Evolutionary conservation across 495 filamentous ascomycete genomes (phyloP), one percentile per base, ranked within the genome.

Genomic region (Penicillium parvum): DNA sequence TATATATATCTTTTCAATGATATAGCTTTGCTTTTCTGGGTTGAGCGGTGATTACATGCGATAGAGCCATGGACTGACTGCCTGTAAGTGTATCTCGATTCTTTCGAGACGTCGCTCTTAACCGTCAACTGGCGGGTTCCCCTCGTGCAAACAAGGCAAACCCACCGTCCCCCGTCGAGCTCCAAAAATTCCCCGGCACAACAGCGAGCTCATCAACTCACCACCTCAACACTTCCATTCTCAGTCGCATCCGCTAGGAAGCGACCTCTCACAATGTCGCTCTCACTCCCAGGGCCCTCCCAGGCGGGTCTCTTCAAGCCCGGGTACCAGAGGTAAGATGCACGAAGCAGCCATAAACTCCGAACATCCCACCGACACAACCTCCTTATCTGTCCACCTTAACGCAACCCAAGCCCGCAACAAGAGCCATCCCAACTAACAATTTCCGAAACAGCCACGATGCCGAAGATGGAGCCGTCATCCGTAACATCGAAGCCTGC

Each of bases 401-500:
- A 42, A 35, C 32, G 8, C 12, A 17, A 48, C 3, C 15, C n/a
- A 40, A 27, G 11, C 28, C 6, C n/a, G 9, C 21, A 25, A 33
- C 22, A n/a, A 20, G 36, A 44, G 30, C 22, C 17, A 36, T 37
- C 35, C 28, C 49, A 43, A 39, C 34, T 44, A 12, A 36, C 33
- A 33, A 12, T 41, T 44, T 35, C 39, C 8, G 22, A 35, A 50
- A 11, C 49, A 97, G 94, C 74, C 94, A 97, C 68, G 89, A 96
- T 54, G 79, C 90, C 45, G 94, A 99, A 82, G 94, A 99, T 85
- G 94, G 92, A 53, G 94, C 94, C 53, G 92, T 99, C 38, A 77
- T 97, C 37, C 87, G 94, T 55, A 99, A 97, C 68, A 97, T 99
- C 68, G 94, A 99, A 67, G 94, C 94, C 64, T 97, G 91, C 74